phyloP scores from a whole-genome alignment of 805 yeast species.

The Grigorovia jiainica region DNA sequence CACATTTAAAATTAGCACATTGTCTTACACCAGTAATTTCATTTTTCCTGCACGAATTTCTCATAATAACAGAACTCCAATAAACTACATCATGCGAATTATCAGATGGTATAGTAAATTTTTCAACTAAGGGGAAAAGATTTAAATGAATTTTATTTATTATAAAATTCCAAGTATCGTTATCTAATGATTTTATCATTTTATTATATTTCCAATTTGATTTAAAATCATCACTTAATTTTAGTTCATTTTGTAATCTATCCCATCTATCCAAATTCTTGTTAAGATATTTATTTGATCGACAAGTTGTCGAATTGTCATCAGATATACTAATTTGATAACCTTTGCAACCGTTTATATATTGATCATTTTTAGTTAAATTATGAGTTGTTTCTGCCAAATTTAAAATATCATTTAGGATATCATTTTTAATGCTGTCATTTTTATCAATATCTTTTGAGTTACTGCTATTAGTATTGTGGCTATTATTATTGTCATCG shows the following conservation, averaged over 20 bases:
- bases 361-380: not conserved
- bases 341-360: not conserved
- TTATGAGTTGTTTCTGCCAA: not conserved
- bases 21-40: slow-evolving; percentile 83
- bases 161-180: slow-evolving; percentile 27
- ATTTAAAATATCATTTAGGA: not conserved
- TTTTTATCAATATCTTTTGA: too few species aligned
- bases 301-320: too few species aligned
- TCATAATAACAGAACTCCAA: slow-evolving; percentile 97
- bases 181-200: slow-evolving; percentile 25
- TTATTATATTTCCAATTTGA: slow-evolving; percentile 38
- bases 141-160: slow-evolving; percentile 44
- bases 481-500: too few species aligned
- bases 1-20: slow-evolving; percentile 89
- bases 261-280: not conserved
- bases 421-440: not conserved
- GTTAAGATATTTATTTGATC: not conserved
- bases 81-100: slow-evolving; percentile 76
- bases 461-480: not conserved
- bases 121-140: slow-evolving; percentile 84
- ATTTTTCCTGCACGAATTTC: slow-evolving; percentile 89
- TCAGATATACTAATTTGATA: too few species aligned
- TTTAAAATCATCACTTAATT: slow-evolving; percentile 16
- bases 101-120: slow-evolving; percentile 59
- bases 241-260: slow-evolving; percentile 6